These are phyloP conservation scores for Euphorbia pulcherrima DNA, from an alignment of 345 rosid species.

Conservation along the genomic window DNA sequence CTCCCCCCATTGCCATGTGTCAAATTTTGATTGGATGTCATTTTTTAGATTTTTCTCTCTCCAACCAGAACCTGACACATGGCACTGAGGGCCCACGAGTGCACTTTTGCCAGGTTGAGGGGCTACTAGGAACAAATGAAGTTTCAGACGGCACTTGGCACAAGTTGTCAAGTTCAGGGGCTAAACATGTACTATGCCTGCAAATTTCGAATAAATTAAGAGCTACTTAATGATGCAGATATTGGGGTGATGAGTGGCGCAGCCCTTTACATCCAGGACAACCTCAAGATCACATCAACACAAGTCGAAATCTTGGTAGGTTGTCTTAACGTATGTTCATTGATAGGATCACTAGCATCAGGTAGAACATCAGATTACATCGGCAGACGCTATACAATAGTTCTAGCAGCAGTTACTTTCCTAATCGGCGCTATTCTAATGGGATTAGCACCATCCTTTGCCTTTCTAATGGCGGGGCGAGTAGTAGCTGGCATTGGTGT, in stretches of 20 bases:
- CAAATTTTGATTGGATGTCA: no score
- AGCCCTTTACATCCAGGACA: conserved; percentile 45
- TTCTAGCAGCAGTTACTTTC: conserved; percentile 60
- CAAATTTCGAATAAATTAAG: not conserved
- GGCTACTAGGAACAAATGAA: no score
- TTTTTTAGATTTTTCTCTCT: no score
- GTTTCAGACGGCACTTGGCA: no score
- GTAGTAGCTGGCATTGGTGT: conserved; percentile 69
- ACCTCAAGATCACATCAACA: conserved; percentile 39
- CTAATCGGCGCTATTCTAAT: conserved; percentile 53
- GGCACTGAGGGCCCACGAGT: no score
- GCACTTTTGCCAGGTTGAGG: no score
- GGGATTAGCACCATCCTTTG: conserved; percentile 62
- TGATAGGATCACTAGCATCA: conserved; percentile 55
- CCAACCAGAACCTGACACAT: no score
- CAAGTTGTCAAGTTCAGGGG: no score
- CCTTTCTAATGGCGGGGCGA: conserved; percentile 54
- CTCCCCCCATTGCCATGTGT: no score
- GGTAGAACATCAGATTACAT: conserved; percentile 65
- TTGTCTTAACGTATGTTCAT: conserved; percentile 50
- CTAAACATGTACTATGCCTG: no score
- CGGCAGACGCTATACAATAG: conserved; percentile 63
- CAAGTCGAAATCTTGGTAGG: conserved; percentile 65
- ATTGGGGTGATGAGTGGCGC: conserved; percentile 75
- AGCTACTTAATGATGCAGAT: conserved; percentile 29